A percentile compares a stretch with the other conserved stretches of the same genome.
phyloP scores from a whole-genome alignment of 768 basidiomycete genomes.

The Dioszegia hungarica region DNA sequence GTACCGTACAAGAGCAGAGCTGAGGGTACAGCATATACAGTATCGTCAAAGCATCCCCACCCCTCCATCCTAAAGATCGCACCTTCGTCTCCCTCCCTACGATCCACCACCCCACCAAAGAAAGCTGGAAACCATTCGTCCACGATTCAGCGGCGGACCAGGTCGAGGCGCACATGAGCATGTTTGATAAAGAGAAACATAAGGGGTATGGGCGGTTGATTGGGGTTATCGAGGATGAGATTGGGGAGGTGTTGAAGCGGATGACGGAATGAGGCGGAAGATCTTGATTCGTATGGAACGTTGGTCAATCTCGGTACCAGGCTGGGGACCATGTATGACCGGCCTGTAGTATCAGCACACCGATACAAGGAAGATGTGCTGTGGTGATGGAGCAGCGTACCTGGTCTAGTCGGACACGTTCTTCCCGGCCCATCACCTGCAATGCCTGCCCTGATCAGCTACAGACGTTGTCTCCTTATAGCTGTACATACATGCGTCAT shows the following conservation, averaged over 20 bases:
- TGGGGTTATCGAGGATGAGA: slow-evolving; percentile 5
- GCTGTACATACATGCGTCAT: slow-evolving; percentile 36
- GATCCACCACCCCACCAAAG: slow-evolving; percentile 5
- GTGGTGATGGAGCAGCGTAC: slow-evolving; percentile 5
- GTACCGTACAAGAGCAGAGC: not conserved
- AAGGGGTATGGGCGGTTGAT: slow-evolving; percentile 2
- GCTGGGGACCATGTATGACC: slow-evolving; percentile 3
- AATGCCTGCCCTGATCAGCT: slow-evolving; percentile 19
- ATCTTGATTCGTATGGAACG: too few species aligned
- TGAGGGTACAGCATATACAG: not conserved
- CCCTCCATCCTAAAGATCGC: not conserved
- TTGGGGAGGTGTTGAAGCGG: slow-evolving; percentile 1
- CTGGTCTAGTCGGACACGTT: slow-evolving; percentile 25
- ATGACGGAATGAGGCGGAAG: too few species aligned
- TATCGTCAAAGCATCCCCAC: not conserved
- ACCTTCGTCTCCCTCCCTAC: slow-evolving; percentile 7
- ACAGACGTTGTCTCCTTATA: not conserved
- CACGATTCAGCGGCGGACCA: slow-evolving; percentile 1
- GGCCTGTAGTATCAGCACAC: not conserved
- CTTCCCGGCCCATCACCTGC: slow-evolving; percentile 25
- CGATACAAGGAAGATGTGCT: too few species aligned
- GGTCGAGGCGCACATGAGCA: slow-evolving; percentile 6
- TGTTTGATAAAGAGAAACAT: slow-evolving; percentile 1
- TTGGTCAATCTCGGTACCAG: slow-evolving; percentile 3
- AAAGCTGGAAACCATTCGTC: slow-evolving; percentile 7